Percentiles rank a stretch among this genome's conserved stretches.
Evolutionary conservation across 2,329 filamentous ascomycete species (phyloP).

Genomic region (Phoma herbarum): DNA sequence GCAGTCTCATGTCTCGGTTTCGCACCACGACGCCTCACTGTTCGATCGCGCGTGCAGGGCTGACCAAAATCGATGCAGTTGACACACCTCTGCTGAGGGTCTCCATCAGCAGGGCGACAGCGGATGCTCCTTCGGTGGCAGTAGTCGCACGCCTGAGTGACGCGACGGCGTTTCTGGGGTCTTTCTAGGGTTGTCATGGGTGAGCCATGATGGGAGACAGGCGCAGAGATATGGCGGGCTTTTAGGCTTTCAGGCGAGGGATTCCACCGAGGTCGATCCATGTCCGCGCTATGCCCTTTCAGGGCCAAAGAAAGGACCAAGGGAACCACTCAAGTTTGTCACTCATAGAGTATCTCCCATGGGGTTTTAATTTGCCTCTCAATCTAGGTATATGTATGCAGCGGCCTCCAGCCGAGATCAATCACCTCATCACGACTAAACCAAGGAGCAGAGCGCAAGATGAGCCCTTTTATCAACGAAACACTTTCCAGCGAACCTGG

Average conservation of each 20-base stretch:
- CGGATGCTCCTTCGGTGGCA: conserved; percentile 61
- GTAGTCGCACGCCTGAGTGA: conserved; percentile 51
- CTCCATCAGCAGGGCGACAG: conserved; percentile 46
- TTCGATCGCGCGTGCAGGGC: conserved; percentile 18
- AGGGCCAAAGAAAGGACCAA: background rate
- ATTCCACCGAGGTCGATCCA: background rate
- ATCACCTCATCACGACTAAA: background rate
- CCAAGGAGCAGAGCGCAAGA: background rate
- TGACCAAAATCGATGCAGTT: conserved; percentile 20
- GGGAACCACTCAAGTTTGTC: background rate
- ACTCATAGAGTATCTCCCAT: background rate
- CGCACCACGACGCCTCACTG: conserved; percentile 11
- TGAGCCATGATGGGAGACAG: background rate
- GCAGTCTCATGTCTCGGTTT: background rate
- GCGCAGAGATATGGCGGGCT: background rate
- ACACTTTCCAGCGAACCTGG: background rate
- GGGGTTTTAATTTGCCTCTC: background rate
- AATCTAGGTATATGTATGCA: background rate
- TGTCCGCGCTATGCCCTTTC: background rate
- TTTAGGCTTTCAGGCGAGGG: background rate
- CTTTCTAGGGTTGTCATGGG: background rate
- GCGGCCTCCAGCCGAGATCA: background rate
- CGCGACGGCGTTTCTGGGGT: background rate
- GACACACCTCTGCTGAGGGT: conserved; percentile 1
- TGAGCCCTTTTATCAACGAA: background rate